Base-by-base conservation (phyloP, 768 basidiomycete genomes). In the Phaeotremella skinneri region DNA sequence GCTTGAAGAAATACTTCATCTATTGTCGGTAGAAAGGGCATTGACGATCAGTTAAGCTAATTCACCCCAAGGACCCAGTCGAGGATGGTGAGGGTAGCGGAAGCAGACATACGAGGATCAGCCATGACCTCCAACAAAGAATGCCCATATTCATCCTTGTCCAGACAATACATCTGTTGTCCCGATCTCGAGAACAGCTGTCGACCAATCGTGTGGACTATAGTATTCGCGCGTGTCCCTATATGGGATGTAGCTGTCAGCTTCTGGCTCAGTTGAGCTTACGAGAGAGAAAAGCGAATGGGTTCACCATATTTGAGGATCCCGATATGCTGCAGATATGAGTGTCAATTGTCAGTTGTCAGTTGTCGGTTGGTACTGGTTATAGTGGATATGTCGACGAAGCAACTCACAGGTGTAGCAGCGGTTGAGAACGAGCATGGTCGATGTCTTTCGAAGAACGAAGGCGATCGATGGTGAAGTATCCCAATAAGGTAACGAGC, bases 401-500 rank as follows among this genome's bases (percentile, higher is more conserved):
- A 16, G 17, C 7, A 20, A 64, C 68, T 17, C 47, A 69, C 68
- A 6, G 75, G 75, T 17, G 70, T 73, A 29, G 75, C 75, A 17
- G 68, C 63, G 0, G 75, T 76, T 1, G 68, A 64, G 56, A 76
- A 76, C 21, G 67, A 65, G n/a, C 59, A 55, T 13, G 75, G 69
- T 13, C 59, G 62, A 54, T 74, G 66, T 11, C 49, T 45, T 11
- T 55, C 50, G 45, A 74, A 73, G 58, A 76, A 76, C 21, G 43
- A 54, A 1, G 62, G 67, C 9, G 64, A 49, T 31, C 70, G 52
- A 2, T 67, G 42, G 48, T 69, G 58, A 4, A 76, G 53, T 3
- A 73, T 48, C n/a, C 71, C 75, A 17, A 74, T 55, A 9, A 76
- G 55, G 47, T 74, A 74, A 31, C 75, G 56, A 3, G 73, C 73